Conservation (phyloP, 306 rosid species). For the Vigna hirtella region DNA sequence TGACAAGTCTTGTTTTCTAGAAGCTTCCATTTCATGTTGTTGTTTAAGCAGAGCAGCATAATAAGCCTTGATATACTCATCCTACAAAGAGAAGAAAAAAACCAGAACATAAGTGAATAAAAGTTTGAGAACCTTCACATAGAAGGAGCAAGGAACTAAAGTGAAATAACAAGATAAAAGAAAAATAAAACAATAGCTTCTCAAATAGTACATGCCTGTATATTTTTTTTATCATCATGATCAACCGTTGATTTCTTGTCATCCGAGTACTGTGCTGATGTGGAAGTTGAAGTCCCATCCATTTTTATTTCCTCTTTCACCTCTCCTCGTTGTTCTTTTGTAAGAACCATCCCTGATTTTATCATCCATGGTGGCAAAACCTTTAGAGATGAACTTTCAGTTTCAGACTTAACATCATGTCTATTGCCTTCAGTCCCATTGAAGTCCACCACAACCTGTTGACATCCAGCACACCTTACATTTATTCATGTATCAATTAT, state of each 20-base stretch:
- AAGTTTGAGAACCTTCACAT: background rate
- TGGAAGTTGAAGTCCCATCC: conserved; percentile 65
- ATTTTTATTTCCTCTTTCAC: conserved; percentile 72
- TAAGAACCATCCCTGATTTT: conserved; percentile 87
- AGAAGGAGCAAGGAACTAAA: conserved; percentile 16
- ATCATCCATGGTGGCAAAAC: conserved; percentile 99
- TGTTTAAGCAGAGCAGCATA: conserved; percentile 80
- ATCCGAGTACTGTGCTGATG: conserved; percentile 56
- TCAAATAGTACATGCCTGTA: conserved; percentile 59
- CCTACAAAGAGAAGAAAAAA: conserved; percentile 54
- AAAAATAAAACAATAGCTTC: conserved; percentile 4
- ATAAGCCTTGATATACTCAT: conserved; percentile 86
- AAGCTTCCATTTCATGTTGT: conserved; percentile 74
- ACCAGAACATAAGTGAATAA: background rate
- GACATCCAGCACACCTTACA: conserved; percentile 31
- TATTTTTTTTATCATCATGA: conserved; percentile 58
- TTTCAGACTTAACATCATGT: conserved; percentile 70
- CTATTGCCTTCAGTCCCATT: conserved; percentile 72
- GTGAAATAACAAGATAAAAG: background rate
- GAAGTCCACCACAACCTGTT: conserved; percentile 86
- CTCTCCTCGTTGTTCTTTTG: conserved; percentile 92
- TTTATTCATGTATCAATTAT: conserved; percentile 13
- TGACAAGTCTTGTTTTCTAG: conserved; percentile 48
- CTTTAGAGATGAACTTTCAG: conserved; percentile 60
- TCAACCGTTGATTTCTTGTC: conserved; percentile 70